A percentile compares a stretch with the other conserved stretches of the same genome.
phyloP scores from a whole-genome alignment of 345 rosid genomes.

The Reutealis trisperma region DNA sequence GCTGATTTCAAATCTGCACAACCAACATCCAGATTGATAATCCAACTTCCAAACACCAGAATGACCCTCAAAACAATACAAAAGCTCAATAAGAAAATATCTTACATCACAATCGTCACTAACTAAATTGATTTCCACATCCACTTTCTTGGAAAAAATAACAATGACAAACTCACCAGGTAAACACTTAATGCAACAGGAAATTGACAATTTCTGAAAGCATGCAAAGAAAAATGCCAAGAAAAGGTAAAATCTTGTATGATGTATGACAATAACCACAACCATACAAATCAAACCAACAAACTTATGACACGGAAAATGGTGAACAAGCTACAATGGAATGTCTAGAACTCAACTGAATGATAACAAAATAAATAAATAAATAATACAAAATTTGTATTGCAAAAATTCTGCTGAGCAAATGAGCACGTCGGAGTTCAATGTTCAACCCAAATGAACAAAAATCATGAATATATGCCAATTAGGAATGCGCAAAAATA shows the following conservation, averaged over 20 bases:
- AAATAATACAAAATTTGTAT: no score
- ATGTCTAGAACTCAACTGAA: not conserved
- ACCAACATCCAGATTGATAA: not conserved
- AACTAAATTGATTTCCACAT: not conserved
- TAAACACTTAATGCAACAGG: not conserved
- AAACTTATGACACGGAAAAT: not conserved
- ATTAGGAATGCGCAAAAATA: no score
- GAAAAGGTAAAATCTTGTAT: not conserved
- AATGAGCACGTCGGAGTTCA: not conserved
- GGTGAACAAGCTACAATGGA: not conserved
- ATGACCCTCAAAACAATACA: no score
- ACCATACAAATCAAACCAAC: not conserved
- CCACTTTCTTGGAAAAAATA: no score
- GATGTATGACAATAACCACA: not conserved
- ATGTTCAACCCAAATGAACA: not conserved
- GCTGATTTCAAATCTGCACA: conserved; percentile 78
- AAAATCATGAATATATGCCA: no score
- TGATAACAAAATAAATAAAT: no score
- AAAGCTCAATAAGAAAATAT: not conserved
- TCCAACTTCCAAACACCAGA: not conserved
- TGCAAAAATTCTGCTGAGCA: not conserved
- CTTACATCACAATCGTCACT: not conserved
- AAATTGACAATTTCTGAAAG: not conserved
- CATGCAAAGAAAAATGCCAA: not conserved
- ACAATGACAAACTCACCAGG: not conserved